Evolutionary conservation across 768 basidiomycete species (phyloP), one percentile per base, ranked within the genome.

Genomic region (Phanerodontia chrysosporium): DNA sequence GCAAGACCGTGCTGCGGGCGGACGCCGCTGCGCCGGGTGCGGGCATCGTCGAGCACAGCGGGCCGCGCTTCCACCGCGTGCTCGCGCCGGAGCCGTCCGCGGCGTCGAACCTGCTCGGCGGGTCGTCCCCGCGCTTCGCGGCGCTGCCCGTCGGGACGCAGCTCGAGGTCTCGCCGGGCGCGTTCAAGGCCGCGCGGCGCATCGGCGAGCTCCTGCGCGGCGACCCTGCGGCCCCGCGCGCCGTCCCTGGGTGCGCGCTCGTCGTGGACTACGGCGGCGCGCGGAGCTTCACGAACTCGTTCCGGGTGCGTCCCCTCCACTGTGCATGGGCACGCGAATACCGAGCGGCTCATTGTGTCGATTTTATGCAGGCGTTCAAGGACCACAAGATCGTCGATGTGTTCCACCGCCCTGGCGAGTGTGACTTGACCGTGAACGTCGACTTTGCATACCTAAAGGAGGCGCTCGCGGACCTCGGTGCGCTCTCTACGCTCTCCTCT

Each of bases 401-500:
- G 3, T 96, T 98, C 67, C 79, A 89, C 54, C 75, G 79, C 10
- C 95, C 95, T 0, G 97, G 97, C 18, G 80, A 90, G 44, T 89
- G 90, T 44, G 97, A 99, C 71, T 74, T 98, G 49, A 99, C 97
- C 0, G 87, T 90, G n/a, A 97, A 98, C 67, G 96, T 99, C 49
- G 95, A 99, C 73, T 98, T 98, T 73, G 83, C 86, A 0, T 92
- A 90, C 69, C 78, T 98, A 48, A 80, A 81, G 67, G 93, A 97
- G 73, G 86, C 91, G 0, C 76, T 94, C 62, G 69, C 71, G 1
- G 84, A 82, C 55, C 73, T 83, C 2, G 89, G 92, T 90, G 59
- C 27, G 82, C 70, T 27, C 42, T 24, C 12, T 57, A 49, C n/a
- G n/a, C 25, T 18, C 48, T 22, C 32, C 18, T 32, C 58, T 54